Percentiles rank a stretch among this genome's conserved stretches.
Conservation (phyloP, 176 grass and related monocot genomes). For the maize (Zea mays) region Zm-B73-REFERENCE-NAM-5.0 NC_050103.1:95434501-95435000, state of each 20-base stretch:
- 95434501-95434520: constrained; percentile 59
- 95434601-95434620: constrained; percentile 73
- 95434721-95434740: constrained; percentile 36
- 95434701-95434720: constrained; percentile 91
- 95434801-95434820: constrained; percentile 64
- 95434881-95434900: constrained; percentile 90
- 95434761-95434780: neutral
- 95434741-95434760: constrained; percentile 16
- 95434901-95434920: constrained; percentile 18
- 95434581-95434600: constrained; percentile 69
- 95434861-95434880: constrained; percentile 72
- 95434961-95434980: constrained; percentile 16
- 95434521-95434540: constrained; percentile 72
- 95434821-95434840: constrained; percentile 94
- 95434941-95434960: constrained; percentile 3
- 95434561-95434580: constrained; percentile 78
- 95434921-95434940: neutral
- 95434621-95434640: constrained; percentile 81
- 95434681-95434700: constrained; percentile 82
- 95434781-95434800: constrained; percentile 21
- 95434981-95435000: constrained; percentile 26
- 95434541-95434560: constrained; percentile 63
- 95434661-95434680: constrained; percentile 63
- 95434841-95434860: constrained; percentile 90
- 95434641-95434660: constrained; percentile 81